A percentile compares a stretch with the other conserved stretches of the same genome.
These are phyloP conservation scores for Populus hybrid DNA, from an alignment of 441 rosid genomes.

Conservation along the genomic window DNA sequence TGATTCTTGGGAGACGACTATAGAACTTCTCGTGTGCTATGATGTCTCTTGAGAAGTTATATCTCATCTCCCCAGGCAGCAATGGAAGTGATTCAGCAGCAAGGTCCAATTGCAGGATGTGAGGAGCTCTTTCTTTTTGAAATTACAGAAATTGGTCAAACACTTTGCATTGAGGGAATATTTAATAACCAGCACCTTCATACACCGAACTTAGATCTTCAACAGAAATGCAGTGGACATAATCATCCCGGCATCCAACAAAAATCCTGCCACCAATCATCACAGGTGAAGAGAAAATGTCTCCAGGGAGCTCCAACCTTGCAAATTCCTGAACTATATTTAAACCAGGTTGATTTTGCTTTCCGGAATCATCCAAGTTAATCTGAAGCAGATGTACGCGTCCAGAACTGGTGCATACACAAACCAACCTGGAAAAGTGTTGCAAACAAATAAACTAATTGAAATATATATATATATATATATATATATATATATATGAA, in stretches of 20 bases:
- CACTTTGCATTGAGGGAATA: not conserved
- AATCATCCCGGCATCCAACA: slow-evolving; percentile 89
- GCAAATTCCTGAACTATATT: slow-evolving; percentile 52
- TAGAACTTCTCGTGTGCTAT: too few species aligned
- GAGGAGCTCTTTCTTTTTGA: not conserved
- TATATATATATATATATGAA: not conserved
- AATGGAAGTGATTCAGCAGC: too few species aligned
- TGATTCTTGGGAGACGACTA: not conserved
- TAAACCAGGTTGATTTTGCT: slow-evolving; percentile 21
- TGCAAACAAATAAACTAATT: slow-evolving; percentile 5
- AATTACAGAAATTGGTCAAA: not conserved
- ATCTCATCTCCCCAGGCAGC: not conserved
- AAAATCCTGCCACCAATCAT: slow-evolving; percentile 85
- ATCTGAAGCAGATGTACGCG: slow-evolving; percentile 50
- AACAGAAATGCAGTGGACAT: slow-evolving; percentile 63
- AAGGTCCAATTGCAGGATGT: not conserved
- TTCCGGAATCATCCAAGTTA: slow-evolving; percentile 23
- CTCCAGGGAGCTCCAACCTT: slow-evolving; percentile 54
- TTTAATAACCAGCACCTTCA: not conserved
- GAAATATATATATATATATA: not conserved
- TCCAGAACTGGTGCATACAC: slow-evolving; percentile 74
- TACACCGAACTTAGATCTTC: slow-evolving; percentile 21
- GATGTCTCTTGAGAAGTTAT: too few species aligned
- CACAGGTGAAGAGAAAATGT: slow-evolving; percentile 94
- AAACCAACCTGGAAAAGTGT: slow-evolving; percentile 60